Percentiles rank a stretch among this genome's conserved stretches.
Conservation (phyloP, 352 stramenopile species). For the Aphanomyces stellatus region DNA sequence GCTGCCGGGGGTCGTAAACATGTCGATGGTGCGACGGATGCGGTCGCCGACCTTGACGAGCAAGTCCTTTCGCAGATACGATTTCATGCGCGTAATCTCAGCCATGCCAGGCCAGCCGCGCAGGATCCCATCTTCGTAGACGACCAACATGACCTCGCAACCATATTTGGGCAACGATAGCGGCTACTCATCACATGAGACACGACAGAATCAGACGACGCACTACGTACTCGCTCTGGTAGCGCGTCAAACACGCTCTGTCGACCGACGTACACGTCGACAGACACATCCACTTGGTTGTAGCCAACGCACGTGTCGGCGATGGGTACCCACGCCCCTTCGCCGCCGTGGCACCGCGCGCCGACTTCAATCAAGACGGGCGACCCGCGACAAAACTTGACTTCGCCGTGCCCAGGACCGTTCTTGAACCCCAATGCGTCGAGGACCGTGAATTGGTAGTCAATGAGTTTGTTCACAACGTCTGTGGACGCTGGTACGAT, state of each 20-base stretch:
- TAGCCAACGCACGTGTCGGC: slow-evolving; percentile 88
- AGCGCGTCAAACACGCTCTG: slow-evolving; percentile 46
- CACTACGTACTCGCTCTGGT: slow-evolving; percentile 33
- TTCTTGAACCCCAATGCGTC: slow-evolving; percentile 67
- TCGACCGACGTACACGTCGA: slow-evolving; percentile 70
- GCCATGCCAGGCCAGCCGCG: slow-evolving; percentile 82
- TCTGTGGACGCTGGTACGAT: slow-evolving; percentile 48
- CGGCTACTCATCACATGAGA: slow-evolving; percentile 29
- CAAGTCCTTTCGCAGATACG: slow-evolving; percentile 89
- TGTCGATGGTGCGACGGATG: slow-evolving; percentile 89
- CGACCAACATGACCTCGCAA: slow-evolving; percentile 91
- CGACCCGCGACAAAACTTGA: slow-evolving; percentile 74
- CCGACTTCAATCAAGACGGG: slow-evolving; percentile 95
- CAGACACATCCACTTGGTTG: slow-evolving; percentile 88
- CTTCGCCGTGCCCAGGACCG: slow-evolving; percentile 68
- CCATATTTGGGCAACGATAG: slow-evolving; percentile 71
- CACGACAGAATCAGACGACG: not conserved
- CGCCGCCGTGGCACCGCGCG: slow-evolving; percentile 91
- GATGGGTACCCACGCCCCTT: slow-evolving; percentile 91
- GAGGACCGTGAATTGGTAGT: slow-evolving; percentile 76
- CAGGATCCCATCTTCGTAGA: slow-evolving; percentile 87
- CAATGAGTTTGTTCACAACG: slow-evolving; percentile 70
- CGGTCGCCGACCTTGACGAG: slow-evolving; percentile 71
- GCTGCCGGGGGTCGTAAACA: slow-evolving; percentile 92
- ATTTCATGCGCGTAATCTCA: slow-evolving; percentile 87